These are phyloP conservation scores for Athelia sp. DNA, from an alignment of 1,284 basidiomycete species.

Conservation along the genomic window DNA sequence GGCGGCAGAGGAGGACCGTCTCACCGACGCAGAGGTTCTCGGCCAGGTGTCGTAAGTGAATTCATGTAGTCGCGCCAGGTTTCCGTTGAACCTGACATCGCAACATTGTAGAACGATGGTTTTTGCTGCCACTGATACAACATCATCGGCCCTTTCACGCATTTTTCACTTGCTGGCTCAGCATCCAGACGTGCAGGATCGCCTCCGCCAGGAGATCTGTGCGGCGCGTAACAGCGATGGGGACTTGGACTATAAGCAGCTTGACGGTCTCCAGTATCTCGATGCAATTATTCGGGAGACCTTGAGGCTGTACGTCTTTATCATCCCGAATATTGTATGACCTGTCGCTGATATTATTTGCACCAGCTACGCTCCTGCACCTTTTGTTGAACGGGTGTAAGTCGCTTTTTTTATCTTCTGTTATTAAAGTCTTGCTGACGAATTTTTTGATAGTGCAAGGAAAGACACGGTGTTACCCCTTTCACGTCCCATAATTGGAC, in stretches of 20 bases:
- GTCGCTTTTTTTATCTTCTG: neutral
- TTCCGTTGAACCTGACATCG: neutral
- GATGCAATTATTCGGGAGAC: constrained; percentile 36
- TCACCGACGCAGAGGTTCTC: constrained; percentile 36
- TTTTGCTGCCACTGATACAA: constrained; percentile 34
- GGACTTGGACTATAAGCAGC: constrained; percentile 28
- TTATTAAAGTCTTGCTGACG: constrained; percentile 6
- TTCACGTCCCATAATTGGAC: neutral
- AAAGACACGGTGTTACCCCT: neutral
- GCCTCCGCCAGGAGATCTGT: constrained; percentile 28
- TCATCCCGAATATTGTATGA: neutral
- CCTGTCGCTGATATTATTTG: neutral
- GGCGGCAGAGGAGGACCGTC: constrained; percentile 24
- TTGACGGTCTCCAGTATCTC: constrained; percentile 29
- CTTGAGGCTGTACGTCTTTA: constrained; percentile 21
- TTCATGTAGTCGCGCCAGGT: neutral
- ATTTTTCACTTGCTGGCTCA: constrained; percentile 28
- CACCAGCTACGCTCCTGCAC: neutral
- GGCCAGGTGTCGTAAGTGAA: constrained; percentile 41
- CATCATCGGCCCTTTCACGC: constrained; percentile 30
- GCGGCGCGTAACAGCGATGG: constrained; percentile 18
- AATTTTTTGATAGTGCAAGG: neutral
- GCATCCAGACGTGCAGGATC: constrained; percentile 27
- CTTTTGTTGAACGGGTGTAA: neutral
- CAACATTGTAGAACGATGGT: constrained; percentile 24